phyloP scores from a whole-genome alignment of 2,329 filamentous ascomycete genomes.

The Cercospora janseana region DNA sequence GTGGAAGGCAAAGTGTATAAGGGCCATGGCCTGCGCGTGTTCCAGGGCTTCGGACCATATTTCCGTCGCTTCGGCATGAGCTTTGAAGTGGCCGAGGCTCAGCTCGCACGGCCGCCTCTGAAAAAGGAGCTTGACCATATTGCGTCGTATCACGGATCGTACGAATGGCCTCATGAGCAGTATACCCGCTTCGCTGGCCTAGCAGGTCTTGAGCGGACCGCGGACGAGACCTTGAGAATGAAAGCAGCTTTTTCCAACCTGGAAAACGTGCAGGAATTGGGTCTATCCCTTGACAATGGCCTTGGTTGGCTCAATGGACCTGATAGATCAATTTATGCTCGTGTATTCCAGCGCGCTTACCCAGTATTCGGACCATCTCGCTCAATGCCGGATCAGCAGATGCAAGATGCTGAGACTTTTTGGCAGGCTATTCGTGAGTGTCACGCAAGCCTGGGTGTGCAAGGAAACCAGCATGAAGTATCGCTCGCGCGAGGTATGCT shows the following conservation, averaged over 20 bases:
- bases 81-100: conserved; percentile 62
- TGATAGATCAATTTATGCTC: conserved; percentile 53
- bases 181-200: conserved; percentile 61
- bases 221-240: conserved; percentile 63
- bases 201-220: conserved; percentile 60
- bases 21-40: conserved; percentile 61
- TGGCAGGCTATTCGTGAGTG: conserved; percentile 31
- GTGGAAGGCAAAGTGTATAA: conserved; percentile 48
- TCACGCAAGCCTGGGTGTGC: conserved; percentile 21
- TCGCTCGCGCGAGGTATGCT: conserved; percentile 22
- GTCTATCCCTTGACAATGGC: conserved; percentile 64
- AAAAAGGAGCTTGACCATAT: conserved; percentile 57
- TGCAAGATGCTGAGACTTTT: conserved; percentile 28
- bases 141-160: conserved; percentile 62
- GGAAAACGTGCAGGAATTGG: conserved; percentile 59
- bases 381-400: conserved; percentile 18
- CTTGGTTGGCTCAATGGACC: conserved; percentile 66
- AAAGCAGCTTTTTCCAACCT: conserved; percentile 59
- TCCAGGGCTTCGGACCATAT: conserved; percentile 59
- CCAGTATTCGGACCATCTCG: conserved; percentile 47
- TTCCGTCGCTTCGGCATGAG: conserved; percentile 66
- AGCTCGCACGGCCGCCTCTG: conserved; percentile 51
- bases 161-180: conserved; percentile 61
- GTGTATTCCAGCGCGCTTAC: conserved; percentile 45
- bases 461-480: conserved; percentile 24